Conservation (phyloP, 441 rosid species). For the Brassica hybrid region DNA sequence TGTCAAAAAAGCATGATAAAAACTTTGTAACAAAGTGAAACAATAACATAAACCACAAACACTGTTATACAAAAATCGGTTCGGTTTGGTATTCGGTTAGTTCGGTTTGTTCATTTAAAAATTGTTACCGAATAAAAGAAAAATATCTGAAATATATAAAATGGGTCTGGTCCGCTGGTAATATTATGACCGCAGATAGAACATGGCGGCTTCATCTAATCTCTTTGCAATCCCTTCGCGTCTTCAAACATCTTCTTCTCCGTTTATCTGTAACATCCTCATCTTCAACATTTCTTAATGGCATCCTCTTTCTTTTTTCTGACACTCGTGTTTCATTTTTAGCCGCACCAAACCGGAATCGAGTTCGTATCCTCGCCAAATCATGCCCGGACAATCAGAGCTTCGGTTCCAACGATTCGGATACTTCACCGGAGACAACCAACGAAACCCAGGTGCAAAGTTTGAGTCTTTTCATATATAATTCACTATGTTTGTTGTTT, state of each 20-base stretch:
- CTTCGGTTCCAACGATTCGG: conserved; percentile 22
- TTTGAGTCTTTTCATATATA: background rate
- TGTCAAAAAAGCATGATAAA: background rate
- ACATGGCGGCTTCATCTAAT: conserved; percentile 41
- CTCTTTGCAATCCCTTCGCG: conserved; percentile 42
- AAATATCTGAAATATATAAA: conserved; percentile 1
- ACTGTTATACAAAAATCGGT: background rate
- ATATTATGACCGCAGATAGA: conserved; percentile 33
- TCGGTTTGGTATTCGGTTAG: background rate
- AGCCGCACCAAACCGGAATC: conserved; percentile 34
- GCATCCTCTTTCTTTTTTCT: background rate
- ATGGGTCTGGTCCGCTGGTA: conserved; percentile 22
- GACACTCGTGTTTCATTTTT: background rate
- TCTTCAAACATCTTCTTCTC: conserved; percentile 30
- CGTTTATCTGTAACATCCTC: conserved; percentile 20
- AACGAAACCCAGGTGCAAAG: conserved; percentile 27
- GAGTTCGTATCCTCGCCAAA: conserved; percentile 26
- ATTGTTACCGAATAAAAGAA: background rate
- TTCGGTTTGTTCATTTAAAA: background rate
- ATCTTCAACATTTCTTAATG: background rate
- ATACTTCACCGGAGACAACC: conserved; percentile 27
- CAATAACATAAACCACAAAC: background rate
- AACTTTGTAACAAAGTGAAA: background rate
- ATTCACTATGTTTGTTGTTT: no score
- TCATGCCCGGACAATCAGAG: conserved; percentile 35